A percentile compares a stretch with the other conserved stretches of the same genome.
Evolutionary conservation across 2,329 filamentous ascomycete species (phyloP).

Genomic region (Ophiocordyceps polyrhachis-furcata): DNA sequence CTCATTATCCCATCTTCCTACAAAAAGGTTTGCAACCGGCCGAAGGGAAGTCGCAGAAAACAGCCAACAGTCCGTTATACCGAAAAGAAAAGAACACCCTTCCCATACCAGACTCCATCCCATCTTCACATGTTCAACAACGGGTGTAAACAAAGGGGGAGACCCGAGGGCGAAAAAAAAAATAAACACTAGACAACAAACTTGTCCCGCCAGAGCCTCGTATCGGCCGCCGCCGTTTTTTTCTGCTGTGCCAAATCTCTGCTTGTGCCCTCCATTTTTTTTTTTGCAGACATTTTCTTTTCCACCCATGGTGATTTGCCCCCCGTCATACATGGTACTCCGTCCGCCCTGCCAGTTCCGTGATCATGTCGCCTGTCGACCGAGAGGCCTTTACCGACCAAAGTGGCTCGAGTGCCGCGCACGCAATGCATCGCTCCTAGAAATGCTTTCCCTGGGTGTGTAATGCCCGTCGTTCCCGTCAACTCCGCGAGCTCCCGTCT

Average conservation of each 20-base stretch:
- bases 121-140: neutral
- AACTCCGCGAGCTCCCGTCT: neutral
- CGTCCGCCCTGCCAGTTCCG: neutral
- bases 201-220: neutral
- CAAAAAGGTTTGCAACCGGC: neutral
- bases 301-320: neutral
- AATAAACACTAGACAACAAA: neutral
- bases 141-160: neutral
- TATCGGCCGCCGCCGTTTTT: neutral
- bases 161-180: neutral
- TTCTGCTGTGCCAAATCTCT: neutral
- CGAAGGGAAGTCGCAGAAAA: neutral
- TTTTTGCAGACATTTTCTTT: neutral
- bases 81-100: neutral
- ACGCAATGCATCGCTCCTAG: constrained; percentile 1
- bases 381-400: neutral
- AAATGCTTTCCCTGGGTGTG: constrained; percentile 1
- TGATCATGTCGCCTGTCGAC: neutral
- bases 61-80: no score
- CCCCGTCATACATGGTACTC: neutral
- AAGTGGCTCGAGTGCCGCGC: neutral
- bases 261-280: neutral
- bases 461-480: neutral
- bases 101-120: neutral
- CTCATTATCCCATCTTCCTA: neutral